These are phyloP conservation scores for Sugiyamaella valdiviana DNA, from an alignment of 805 yeast genomes.

Conservation along the genomic window DNA sequence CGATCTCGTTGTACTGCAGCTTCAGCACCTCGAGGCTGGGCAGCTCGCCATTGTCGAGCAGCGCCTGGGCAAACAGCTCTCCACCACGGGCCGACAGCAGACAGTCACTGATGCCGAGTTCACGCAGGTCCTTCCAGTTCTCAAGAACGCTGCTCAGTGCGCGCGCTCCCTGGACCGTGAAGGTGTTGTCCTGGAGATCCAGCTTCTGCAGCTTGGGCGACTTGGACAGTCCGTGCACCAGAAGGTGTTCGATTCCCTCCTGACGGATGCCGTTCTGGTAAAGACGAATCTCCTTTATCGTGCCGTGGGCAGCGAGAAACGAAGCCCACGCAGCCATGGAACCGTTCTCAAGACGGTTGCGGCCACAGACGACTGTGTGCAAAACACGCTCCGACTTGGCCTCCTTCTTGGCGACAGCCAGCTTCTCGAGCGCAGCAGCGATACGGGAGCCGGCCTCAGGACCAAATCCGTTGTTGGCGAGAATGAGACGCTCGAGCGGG, in stretches of 20 bases:
- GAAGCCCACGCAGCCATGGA: conserved; percentile 78
- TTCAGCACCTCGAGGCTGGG: conserved; percentile 51
- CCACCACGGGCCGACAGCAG: conserved; percentile 77
- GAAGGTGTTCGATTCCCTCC: conserved; percentile 71
- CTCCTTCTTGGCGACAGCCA: conserved; percentile 57
- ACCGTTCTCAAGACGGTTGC: conserved; percentile 95
- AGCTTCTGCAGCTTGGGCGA: conserved; percentile 57
- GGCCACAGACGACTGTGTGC: conserved; percentile 89
- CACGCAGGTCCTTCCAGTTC: conserved; percentile 62
- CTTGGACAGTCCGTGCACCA: conserved; percentile 62
- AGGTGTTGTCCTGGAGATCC: conserved; percentile 93
- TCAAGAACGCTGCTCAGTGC: conserved; percentile 57
- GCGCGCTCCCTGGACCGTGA: conserved; percentile 62
- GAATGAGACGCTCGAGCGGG: conserved; percentile 75
- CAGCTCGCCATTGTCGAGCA: conserved; percentile 27
- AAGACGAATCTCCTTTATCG: conserved; percentile 65
- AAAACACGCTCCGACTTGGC: conserved; percentile 44
- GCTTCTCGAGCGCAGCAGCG: conserved; percentile 73
- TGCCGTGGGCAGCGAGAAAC: conserved; percentile 74
- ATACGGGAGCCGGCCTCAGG: conserved; percentile 95
- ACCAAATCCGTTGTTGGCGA: conserved; percentile 96
- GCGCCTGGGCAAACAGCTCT: conserved; percentile 40
- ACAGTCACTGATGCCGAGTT: conserved; percentile 85
- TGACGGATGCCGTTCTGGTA: conserved; percentile 98
- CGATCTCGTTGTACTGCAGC: conserved; percentile 86